phyloP scores from a whole-genome alignment of 495 filamentous ascomycete species.

The Penicillium coffeae region DNA sequence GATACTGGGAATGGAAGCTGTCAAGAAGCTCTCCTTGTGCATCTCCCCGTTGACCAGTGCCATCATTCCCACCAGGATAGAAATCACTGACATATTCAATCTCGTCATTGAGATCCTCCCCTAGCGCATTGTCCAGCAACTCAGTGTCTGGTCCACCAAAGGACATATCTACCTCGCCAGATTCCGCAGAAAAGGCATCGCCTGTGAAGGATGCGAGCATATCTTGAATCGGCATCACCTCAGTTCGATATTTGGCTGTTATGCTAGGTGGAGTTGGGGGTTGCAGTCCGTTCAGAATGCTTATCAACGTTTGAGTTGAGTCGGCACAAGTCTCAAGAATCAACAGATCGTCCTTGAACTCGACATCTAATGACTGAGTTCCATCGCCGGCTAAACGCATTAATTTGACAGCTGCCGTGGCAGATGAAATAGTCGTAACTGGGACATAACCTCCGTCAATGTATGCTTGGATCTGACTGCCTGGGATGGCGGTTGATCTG shows the following conservation, averaged over 20 bases:
- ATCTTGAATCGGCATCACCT: constrained; percentile 79
- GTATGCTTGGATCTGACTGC: constrained; percentile 61
- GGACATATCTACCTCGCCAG: constrained; percentile 10
- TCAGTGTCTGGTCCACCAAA: constrained; percentile 9
- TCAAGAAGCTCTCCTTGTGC: constrained; percentile 52
- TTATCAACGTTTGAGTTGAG: constrained; percentile 89
- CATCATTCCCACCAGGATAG: constrained; percentile 41
- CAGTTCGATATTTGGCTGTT: constrained; percentile 79
- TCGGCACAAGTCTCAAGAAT: constrained; percentile 95
- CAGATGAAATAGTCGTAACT: constrained; percentile 78
- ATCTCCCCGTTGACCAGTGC: constrained; percentile 34
- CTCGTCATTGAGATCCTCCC: constrained; percentile 46
- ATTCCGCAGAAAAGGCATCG: constrained; percentile 62
- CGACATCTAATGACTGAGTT: constrained; percentile 68
- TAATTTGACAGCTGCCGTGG: constrained; percentile 59
- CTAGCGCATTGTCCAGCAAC: constrained; percentile 12
- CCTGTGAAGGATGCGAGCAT: constrained; percentile 87
- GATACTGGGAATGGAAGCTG: constrained; percentile 57
- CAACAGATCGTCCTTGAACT: constrained; percentile 77
- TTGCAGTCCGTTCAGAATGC: constrained; percentile 71
- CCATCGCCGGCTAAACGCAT: constrained; percentile 48
- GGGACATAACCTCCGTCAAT: constrained; percentile 74
- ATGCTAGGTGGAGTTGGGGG: constrained; percentile 79
- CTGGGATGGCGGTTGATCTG: constrained; percentile 44
- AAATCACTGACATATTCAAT: constrained; percentile 63